These are phyloP conservation scores for Besnoitia besnoiti DNA, from an alignment of 169 alveolate species.

Conservation along the genomic window DNA sequence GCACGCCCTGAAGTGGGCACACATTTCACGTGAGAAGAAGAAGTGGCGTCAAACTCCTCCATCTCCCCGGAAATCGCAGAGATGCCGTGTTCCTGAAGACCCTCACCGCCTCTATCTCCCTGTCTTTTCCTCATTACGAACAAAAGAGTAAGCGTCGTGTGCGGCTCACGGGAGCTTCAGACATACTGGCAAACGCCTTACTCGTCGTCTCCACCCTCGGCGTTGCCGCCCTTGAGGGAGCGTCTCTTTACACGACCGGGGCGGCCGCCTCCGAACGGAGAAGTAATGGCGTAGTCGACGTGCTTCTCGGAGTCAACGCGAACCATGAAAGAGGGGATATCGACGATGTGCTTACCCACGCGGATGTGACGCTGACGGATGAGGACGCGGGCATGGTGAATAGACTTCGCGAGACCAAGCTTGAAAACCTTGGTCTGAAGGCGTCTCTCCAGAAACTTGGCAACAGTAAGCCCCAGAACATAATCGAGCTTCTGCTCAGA, in stretches of 20 bases:
- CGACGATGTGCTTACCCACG: constrained; percentile 98
- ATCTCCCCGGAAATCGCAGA: too few species aligned
- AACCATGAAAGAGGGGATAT: constrained; percentile 98
- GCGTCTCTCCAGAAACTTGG: constrained; percentile 98
- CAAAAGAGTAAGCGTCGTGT: background rate
- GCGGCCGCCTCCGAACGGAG: constrained; percentile 96
- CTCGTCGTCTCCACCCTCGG: constrained; percentile 69
- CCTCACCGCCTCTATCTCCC: too few species aligned
- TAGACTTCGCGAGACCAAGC: constrained; percentile 95
- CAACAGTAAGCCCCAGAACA: constrained; percentile 97
- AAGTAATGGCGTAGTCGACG: constrained; percentile 96
- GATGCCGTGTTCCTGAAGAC: too few species aligned
- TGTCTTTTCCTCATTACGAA: background rate
- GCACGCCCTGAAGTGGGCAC: too few species aligned
- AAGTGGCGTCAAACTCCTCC: too few species aligned
- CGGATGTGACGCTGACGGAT: constrained; percentile 99
- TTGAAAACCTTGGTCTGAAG: constrained; percentile 98
- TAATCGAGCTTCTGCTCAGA: constrained; percentile 97
- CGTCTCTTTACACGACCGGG: constrained; percentile 97
- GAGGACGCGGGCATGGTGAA: constrained; percentile 99
- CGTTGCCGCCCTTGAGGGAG: constrained; percentile 67
- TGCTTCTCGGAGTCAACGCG: constrained; percentile 98
- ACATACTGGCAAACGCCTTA: background rate
- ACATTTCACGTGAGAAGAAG: too few species aligned
- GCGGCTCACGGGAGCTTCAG: background rate